phyloP scores from a whole-genome alignment of 495 filamentous ascomycete species.

The Xylaria venustula region DNA sequence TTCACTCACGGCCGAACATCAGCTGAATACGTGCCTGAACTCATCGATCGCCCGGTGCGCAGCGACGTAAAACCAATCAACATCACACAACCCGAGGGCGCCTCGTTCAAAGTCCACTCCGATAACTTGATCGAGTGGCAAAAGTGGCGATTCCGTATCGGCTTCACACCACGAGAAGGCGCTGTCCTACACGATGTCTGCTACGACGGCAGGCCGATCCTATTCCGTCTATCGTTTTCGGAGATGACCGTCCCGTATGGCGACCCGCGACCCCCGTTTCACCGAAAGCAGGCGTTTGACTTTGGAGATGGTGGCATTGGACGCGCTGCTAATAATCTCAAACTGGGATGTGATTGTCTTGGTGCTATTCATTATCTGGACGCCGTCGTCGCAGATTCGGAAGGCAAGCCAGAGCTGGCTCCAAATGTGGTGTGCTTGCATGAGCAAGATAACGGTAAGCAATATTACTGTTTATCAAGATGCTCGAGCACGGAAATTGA shows the following conservation, averaged over 20 bases:
- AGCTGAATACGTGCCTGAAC: conserved; percentile 55
- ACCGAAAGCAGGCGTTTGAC: conserved; percentile 78
- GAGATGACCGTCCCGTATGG: conserved; percentile 83
- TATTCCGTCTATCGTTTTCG: conserved; percentile 66
- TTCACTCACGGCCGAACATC: conserved; percentile 39
- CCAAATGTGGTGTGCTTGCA: conserved; percentile 79
- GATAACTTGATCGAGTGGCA: conserved; percentile 61
- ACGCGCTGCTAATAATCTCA: conserved; percentile 71
- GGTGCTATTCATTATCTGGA: conserved; percentile 76
- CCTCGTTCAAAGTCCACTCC: conserved; percentile 47
- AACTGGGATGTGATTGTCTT: conserved; percentile 68
- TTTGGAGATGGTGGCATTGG: conserved; percentile 75
- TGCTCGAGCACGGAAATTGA: background rate
- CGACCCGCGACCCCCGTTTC: conserved; percentile 68
- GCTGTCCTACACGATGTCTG: conserved; percentile 67
- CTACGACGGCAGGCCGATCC: conserved; percentile 64
- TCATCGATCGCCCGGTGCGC: conserved; percentile 40
- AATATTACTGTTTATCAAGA: background rate
- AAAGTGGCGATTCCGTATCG: conserved; percentile 69
- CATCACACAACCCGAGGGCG: conserved; percentile 52
- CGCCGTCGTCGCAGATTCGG: conserved; percentile 50
- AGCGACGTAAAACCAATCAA: conserved; percentile 53
- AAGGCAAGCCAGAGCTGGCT: conserved; percentile 59
- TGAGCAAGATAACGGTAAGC: conserved; percentile 50
- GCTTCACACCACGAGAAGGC: conserved; percentile 73